Conservation (phyloP, 352 stramenopile species). For the Elongisporangium anandrum region DNA sequence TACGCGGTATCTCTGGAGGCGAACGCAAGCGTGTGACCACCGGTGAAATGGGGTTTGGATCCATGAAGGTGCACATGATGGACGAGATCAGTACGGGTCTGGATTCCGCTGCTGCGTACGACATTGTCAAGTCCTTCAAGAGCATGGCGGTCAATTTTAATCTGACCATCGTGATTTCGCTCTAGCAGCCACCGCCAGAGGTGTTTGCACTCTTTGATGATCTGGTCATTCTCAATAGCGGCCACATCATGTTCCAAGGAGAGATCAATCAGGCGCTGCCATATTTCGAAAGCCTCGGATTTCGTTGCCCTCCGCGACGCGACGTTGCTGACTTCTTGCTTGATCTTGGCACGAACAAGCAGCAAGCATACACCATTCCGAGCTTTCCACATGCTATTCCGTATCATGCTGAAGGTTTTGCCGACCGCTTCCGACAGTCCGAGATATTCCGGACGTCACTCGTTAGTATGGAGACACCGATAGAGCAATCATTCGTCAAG, state of each 20-base stretch:
- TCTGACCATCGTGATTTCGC: slow-evolving; percentile 58
- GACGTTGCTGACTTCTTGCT: slow-evolving; percentile 55
- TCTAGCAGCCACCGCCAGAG: slow-evolving; percentile 91
- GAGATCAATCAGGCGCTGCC: slow-evolving; percentile 21
- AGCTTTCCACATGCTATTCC: slow-evolving; percentile 3
- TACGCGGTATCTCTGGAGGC: slow-evolving; percentile 73
- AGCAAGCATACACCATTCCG: slow-evolving; percentile 33
- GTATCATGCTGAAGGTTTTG: slow-evolving; percentile 36
- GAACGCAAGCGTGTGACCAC: slow-evolving; percentile 91
- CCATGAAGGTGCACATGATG: slow-evolving; percentile 60
- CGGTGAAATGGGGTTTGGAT: slow-evolving; percentile 79
- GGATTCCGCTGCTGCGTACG: slow-evolving; percentile 50
- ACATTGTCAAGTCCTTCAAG: slow-evolving; percentile 48
- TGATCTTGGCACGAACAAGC: slow-evolving; percentile 48
- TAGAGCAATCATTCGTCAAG: slow-evolving; percentile 12
- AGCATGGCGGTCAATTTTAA: slow-evolving; percentile 43
- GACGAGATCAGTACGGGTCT: slow-evolving; percentile 77
- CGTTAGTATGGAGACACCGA: slow-evolving; percentile 4
- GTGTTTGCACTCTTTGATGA: slow-evolving; percentile 94
- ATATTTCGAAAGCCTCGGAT: slow-evolving; percentile 52
- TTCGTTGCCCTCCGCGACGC: slow-evolving; percentile 37
- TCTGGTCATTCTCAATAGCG: slow-evolving; percentile 87
- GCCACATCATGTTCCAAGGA: slow-evolving; percentile 84
- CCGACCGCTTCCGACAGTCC: slow-evolving; percentile 40
- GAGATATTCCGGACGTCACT: slow-evolving; percentile 45